These are phyloP conservation scores for Achlya hypogyna DNA, from an alignment of 352 stramenopile genomes.

Conservation along the genomic window DNA sequence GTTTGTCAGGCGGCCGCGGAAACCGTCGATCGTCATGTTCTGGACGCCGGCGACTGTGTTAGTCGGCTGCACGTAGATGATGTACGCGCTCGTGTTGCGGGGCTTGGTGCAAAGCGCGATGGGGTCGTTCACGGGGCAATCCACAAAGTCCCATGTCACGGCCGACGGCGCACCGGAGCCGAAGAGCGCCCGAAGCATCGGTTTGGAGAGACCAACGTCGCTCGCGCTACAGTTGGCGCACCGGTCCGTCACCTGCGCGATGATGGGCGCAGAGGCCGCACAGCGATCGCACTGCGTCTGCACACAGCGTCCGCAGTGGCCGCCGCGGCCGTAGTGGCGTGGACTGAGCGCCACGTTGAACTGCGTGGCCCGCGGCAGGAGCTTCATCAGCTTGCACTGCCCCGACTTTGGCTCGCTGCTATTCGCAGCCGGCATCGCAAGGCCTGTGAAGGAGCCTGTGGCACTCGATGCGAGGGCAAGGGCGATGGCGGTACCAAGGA, in stretches of 20 bases:
- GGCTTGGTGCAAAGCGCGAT: conserved; percentile 45
- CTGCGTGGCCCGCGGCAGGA: conserved; percentile 28
- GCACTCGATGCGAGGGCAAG: background rate
- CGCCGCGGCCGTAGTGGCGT: conserved; percentile 5
- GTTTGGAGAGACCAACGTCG: conserved; percentile 46
- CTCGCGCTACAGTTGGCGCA: conserved; percentile 39
- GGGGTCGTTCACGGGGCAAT: conserved; percentile 44
- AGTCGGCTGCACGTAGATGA: conserved; percentile 47
- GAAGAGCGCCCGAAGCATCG: conserved; percentile 31
- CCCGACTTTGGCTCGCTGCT: conserved; percentile 25
- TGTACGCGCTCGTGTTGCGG: conserved; percentile 43
- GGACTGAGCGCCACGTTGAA: conserved; percentile 59
- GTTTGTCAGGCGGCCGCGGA: conserved; percentile 21
- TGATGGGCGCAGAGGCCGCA: conserved; percentile 23
- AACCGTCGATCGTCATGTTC: conserved; percentile 37
- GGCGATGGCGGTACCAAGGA: too few species aligned
- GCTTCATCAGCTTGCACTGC: conserved; percentile 65
- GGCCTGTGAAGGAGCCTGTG: too few species aligned
- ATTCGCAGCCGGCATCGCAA: background rate
- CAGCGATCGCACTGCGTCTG: conserved; percentile 47
- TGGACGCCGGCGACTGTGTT: conserved; percentile 50
- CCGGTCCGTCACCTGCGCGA: conserved; percentile 59
- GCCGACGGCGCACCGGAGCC: conserved; percentile 4
- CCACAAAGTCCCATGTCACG: conserved; percentile 56
- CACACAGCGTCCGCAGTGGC: conserved; percentile 28